Percentiles rank a stretch among this genome's conserved stretches.
These are phyloP conservation scores for Pestalotiopsis sp. DNA, from an alignment of 2,329 filamentous ascomycete genomes.

Conservation along the genomic window DNA sequence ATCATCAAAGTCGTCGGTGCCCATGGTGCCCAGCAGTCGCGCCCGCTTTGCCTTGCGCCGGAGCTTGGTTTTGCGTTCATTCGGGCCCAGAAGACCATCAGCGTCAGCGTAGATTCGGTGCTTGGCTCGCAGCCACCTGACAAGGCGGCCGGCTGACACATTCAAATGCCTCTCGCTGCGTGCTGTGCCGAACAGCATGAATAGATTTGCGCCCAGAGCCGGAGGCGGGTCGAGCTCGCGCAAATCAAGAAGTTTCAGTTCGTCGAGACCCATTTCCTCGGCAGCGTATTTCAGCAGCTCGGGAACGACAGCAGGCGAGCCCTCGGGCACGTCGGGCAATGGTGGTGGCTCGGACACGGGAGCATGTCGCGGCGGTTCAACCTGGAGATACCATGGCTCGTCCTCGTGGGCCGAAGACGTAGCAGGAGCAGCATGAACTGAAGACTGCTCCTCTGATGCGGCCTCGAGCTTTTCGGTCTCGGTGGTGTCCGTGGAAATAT, in stretches of 20 bases:
- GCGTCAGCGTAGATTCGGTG: slow-evolving; percentile 76
- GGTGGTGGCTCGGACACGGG: slow-evolving; percentile 47
- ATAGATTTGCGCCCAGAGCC: slow-evolving; percentile 81
- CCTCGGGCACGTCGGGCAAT: slow-evolving; percentile 60
- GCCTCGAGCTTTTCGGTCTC: slow-evolving; percentile 4
- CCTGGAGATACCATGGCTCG: slow-evolving; percentile 80
- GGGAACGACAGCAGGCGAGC: slow-evolving; percentile 71
- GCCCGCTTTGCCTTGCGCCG: slow-evolving; percentile 79
- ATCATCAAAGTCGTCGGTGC: slow-evolving; percentile 70
- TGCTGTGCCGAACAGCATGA: slow-evolving; percentile 92
- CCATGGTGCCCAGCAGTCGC: slow-evolving; percentile 74
- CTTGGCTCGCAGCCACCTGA: slow-evolving; percentile 78
- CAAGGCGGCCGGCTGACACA: slow-evolving; percentile 85
- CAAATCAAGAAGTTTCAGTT: slow-evolving; percentile 79
- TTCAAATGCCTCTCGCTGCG: slow-evolving; percentile 93
- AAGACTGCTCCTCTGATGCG: slow-evolving; percentile 8
- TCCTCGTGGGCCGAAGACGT: slow-evolving; percentile 22
- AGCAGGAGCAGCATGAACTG: slow-evolving; percentile 6
- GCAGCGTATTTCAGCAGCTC: slow-evolving; percentile 78
- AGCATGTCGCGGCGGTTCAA: slow-evolving; percentile 60
- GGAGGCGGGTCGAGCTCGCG: slow-evolving; percentile 83
- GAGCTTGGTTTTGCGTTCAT: slow-evolving; percentile 88
- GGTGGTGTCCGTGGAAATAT: not conserved
- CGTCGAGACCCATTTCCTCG: slow-evolving; percentile 83
- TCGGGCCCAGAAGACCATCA: slow-evolving; percentile 85